These are phyloP conservation scores for Margaritispora aquatica DNA, from an alignment of 495 filamentous ascomycete species.

Conservation along the genomic window DNA sequence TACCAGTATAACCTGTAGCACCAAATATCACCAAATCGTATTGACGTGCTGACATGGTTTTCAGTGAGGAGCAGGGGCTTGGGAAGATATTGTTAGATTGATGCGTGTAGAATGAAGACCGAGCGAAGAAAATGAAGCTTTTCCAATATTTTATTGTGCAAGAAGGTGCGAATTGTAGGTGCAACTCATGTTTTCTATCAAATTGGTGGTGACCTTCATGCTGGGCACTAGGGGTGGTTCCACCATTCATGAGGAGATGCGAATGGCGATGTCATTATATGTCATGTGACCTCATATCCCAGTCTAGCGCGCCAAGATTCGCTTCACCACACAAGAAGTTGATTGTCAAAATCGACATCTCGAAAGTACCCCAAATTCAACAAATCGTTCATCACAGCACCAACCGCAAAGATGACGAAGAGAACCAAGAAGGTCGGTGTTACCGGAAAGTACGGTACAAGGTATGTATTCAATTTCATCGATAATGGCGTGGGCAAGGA, in stretches of 20 bases:
- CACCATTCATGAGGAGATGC: no score
- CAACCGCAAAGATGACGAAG: slow-evolving; percentile 78
- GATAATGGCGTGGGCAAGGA: neutral
- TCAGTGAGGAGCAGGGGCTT: neutral
- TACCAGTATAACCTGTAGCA: slow-evolving; percentile 84
- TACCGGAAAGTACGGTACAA: slow-evolving; percentile 56
- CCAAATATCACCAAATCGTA: slow-evolving; percentile 85
- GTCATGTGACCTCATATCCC: neutral
- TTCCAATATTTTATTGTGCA: no score
- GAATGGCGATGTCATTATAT: neutral
- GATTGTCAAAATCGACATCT: slow-evolving; percentile 13
- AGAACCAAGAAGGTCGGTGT: slow-evolving; percentile 97
- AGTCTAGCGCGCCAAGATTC: slow-evolving; percentile 3
- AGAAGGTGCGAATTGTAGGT: no score
- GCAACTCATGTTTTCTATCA: no score
- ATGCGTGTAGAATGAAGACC: no score
- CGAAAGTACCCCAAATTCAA: slow-evolving; percentile 20
- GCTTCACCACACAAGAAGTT: slow-evolving; percentile 10
- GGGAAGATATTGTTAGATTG: neutral
- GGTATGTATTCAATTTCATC: slow-evolving; percentile 33
- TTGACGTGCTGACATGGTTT: slow-evolving; percentile 36
- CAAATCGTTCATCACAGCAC: slow-evolving; percentile 23
- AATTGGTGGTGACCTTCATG: no score
- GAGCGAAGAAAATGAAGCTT: no score
- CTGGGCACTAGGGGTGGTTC: no score